Base-by-base conservation (phyloP, 176 grass and related monocot genomes). In the Triticum turgidum region DNA sequence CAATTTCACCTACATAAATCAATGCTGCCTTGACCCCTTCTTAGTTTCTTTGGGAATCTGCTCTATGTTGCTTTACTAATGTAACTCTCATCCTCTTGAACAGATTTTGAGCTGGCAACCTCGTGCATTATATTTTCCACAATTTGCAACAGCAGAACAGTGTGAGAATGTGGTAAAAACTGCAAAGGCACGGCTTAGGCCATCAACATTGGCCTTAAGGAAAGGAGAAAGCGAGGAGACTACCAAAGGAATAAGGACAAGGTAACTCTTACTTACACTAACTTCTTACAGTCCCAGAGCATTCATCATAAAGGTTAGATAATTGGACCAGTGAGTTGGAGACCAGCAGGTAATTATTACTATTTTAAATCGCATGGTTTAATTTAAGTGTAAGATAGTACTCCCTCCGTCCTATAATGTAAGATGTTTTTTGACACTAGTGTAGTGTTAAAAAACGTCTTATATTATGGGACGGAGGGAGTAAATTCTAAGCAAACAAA, bases 21-120 rank as follows among this genome's bases (percentile, higher is more conserved):
- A 72, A 29, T 56, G 30, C 42, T 82, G 17, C 15, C 11, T 65
- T n/a, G 12, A 8, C 4, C 2, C n/a, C 54, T 72, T 71, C 29
- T 41, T 27, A 65, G 32, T 83, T 78, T 87, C 18, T 77, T 51
- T 0, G 1, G 14, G 35, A 68, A 85, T 44, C 35, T 29, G 3
- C 24, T 27, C 4, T 27, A 35, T 87, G 65, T 5, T 80, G 11
- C 3, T 32, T 84, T 76, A 64, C 10, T 91, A 76, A 88, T 69
- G 18, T 78, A 86, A 67, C 61, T 42, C 12, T 78, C 33, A 80
- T 88, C 38, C 45, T 88, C 81, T 86, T 87, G 77, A 80, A 69
- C 89, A 99, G 97, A 93, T 99, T 90, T 88, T 99, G 94, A 99
- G 97, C 87, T 94, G 94, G 97, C 90, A 94, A 37, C 97, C 97